phyloP scores from a whole-genome alignment of 2,329 filamentous ascomycete genomes.

The Penicillium griseofulvum region DNA sequence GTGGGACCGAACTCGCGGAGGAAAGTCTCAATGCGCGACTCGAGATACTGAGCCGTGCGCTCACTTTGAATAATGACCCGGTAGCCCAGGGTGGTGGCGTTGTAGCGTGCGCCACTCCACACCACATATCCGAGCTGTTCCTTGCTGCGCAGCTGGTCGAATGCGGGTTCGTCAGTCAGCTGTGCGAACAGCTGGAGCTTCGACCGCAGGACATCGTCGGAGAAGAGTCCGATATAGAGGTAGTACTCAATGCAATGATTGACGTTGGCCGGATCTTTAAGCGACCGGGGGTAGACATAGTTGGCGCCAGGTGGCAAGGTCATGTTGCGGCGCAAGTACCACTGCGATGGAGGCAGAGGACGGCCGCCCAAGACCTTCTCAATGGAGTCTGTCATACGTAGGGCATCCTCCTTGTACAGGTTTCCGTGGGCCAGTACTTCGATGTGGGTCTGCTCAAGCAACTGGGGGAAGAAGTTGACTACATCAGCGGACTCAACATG shows the following conservation, averaged over 20 bases:
- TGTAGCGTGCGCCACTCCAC: conserved; percentile 71
- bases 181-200: conserved; percentile 81
- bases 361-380: conserved; percentile 74
- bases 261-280: conserved; percentile 85
- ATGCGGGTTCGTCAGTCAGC: conserved; percentile 87
- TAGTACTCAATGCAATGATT: conserved; percentile 83
- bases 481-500: conserved; percentile 72
- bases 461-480: conserved; percentile 71
- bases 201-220: conserved; percentile 68
- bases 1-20: conserved; percentile 64
- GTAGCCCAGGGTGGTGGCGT: conserved; percentile 78
- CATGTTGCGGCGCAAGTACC: conserved; percentile 73
- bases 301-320: conserved; percentile 77
- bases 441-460: conserved; percentile 80
- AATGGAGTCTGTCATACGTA: conserved; percentile 79
- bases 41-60: conserved; percentile 76
- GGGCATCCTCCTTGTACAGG: conserved; percentile 86
- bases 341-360: conserved; percentile 71
- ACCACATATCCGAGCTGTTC: conserved; percentile 98
- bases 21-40: conserved; percentile 84
- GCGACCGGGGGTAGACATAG: conserved; percentile 73
- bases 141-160: conserved; percentile 92
- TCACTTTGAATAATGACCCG: conserved; percentile 93
- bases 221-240: conserved; percentile 66
- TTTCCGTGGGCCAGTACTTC: conserved; percentile 90